phyloP scores from a whole-genome alignment of 2,329 filamentous ascomycete genomes.

The Diaporthe australafricana region DNA sequence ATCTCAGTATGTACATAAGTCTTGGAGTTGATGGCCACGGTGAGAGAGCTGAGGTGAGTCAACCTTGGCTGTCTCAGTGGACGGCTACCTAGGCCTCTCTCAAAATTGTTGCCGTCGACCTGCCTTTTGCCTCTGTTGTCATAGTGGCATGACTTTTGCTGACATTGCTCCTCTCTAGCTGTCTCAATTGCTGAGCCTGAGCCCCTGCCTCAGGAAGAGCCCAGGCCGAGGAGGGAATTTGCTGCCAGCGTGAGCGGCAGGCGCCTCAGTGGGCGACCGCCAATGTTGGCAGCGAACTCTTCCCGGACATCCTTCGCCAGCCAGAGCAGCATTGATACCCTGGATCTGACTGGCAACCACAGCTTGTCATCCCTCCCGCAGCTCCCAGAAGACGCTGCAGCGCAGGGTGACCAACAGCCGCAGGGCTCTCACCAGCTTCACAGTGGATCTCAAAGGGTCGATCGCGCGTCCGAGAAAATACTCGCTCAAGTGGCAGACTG shows the following conservation, averaged over 20 bases:
- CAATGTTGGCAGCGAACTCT: constrained; percentile 50
- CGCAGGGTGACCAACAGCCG: constrained; percentile 18
- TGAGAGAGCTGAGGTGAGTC: constrained; percentile 2
- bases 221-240: constrained; percentile 55
- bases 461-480: constrained; percentile 64
- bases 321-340: constrained; percentile 49
- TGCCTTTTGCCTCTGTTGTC: neutral
- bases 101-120: neutral
- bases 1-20: neutral
- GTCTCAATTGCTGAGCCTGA: constrained; percentile 70
- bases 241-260: constrained; percentile 54
- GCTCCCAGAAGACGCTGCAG: constrained; percentile 42
- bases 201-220: constrained; percentile 50
- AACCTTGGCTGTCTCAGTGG: constrained; percentile 13
- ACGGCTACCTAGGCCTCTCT: constrained; percentile 1
- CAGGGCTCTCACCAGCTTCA: constrained; percentile 43
- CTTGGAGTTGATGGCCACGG: neutral
- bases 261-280: constrained; percentile 57
- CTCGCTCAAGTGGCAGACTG: constrained; percentile 83
- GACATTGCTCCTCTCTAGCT: constrained; percentile 49
- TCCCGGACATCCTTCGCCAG: constrained; percentile 58
- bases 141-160: constrained; percentile 33
- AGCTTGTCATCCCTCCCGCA: constrained; percentile 44
- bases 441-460: constrained; percentile 42
- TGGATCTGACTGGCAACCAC: constrained; percentile 41